Percentiles rank a stretch among this genome's conserved stretches.
Conservation (phyloP, 192 early-diverging fungal species). For the Coemansia erecta region DNA sequence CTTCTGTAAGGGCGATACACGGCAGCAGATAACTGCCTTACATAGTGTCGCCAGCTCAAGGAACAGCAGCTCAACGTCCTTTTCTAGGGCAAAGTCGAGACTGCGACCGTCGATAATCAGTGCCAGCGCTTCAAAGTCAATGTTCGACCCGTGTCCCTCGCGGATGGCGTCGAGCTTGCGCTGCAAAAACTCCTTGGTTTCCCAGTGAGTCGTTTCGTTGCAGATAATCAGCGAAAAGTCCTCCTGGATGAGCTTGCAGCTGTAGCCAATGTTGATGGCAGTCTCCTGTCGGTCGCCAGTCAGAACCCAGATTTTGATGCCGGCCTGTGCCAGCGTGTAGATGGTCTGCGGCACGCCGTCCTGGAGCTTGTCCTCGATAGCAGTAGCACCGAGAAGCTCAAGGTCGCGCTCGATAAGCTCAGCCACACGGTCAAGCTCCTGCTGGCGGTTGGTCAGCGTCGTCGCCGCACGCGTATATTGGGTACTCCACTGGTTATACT, state of each 20-base stretch:
- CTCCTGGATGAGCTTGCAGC: conserved; percentile 93
- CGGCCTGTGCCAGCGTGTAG: conserved; percentile 89
- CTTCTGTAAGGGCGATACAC: conserved; percentile 97
- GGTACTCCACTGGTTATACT: conserved; percentile 80
- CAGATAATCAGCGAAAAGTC: conserved; percentile 94
- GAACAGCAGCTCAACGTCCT: conserved; percentile 75
- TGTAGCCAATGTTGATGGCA: conserved; percentile 98
- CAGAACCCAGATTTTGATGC: conserved; percentile 96
- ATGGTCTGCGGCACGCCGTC: conserved; percentile 99
- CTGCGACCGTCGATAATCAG: conserved; percentile 94
- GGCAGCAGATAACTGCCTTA: conserved; percentile 96
- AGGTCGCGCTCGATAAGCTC: conserved; percentile 95
- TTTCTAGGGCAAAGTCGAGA: conserved; percentile 90
- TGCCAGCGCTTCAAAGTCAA: conserved; percentile 69
- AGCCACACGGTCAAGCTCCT: conserved; percentile 86
- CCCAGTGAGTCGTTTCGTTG: conserved; percentile 88
- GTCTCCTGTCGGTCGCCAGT: conserved; percentile 99
- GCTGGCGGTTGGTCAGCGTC: conserved; percentile 83
- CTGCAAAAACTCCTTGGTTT: conserved; percentile 89
- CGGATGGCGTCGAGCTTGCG: conserved; percentile 82
- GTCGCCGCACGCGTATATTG: conserved; percentile 87
- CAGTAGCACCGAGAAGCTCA: conserved; percentile 91
- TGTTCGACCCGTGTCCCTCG: conserved; percentile 50
- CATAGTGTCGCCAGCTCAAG: conserved; percentile 89
- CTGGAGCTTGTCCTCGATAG: conserved; percentile 98